These are phyloP conservation scores for Fusarium proliferatum DNA, from an alignment of 2,329 filamentous ascomycete species.

Conservation along the genomic window DNA sequence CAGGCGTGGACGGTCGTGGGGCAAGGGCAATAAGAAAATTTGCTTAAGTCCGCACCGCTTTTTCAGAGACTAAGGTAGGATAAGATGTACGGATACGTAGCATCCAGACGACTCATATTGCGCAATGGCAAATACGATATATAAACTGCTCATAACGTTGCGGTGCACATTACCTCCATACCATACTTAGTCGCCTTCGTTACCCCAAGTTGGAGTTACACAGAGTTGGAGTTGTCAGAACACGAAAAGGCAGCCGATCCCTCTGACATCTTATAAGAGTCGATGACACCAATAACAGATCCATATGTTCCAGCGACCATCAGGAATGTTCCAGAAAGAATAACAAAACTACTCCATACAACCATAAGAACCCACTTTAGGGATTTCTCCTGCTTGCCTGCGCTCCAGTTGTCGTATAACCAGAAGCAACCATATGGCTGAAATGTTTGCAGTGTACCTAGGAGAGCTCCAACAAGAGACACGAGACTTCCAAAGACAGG, in stretches of 20 bases:
- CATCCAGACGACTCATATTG: background rate
- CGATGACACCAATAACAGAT: conserved; percentile 51
- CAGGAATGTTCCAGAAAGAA: conserved; percentile 48
- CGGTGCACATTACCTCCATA: background rate
- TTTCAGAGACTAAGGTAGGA: background rate
- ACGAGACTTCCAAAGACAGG: conserved; percentile 46
- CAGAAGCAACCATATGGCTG: conserved; percentile 47
- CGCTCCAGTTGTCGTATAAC: conserved; percentile 44
- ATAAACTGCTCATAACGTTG: background rate
- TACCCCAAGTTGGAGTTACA: background rate
- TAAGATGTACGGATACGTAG: background rate
- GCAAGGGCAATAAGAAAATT: conserved; percentile 20
- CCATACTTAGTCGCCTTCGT: background rate
- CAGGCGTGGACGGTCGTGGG: conserved; percentile 10
- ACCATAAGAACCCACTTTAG: conserved; percentile 28
- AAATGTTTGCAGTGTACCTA: conserved; percentile 47
- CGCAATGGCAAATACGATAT: background rate
- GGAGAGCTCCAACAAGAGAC: conserved; percentile 47
- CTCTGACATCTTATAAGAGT: conserved; percentile 49
- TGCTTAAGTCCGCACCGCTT: conserved; percentile 34
- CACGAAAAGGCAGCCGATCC: conserved; percentile 56
- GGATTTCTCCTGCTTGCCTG: conserved; percentile 21
- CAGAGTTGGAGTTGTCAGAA: conserved; percentile 55
- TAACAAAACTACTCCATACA: conserved; percentile 21
- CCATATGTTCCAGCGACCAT: conserved; percentile 60